Percentiles rank a stretch among this genome's conserved stretches.
These are phyloP conservation scores for Ramularia collo-cygni DNA, from an alignment of 2,329 filamentous ascomycete genomes.

Conservation along the genomic window DNA sequence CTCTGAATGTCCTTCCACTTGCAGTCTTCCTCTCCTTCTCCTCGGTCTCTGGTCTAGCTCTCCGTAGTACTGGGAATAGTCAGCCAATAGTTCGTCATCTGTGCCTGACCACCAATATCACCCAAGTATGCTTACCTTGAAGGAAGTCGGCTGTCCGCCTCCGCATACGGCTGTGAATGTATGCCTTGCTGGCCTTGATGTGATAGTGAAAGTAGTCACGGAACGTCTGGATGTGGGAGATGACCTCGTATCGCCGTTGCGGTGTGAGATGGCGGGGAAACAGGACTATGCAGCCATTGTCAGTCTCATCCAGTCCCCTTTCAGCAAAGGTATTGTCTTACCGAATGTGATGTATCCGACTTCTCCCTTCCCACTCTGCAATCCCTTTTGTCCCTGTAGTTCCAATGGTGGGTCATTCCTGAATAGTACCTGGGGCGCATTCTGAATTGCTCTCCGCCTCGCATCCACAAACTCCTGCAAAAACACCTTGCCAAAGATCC, in stretches of 20 bases:
- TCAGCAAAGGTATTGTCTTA: conserved; percentile 37
- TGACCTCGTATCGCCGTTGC: conserved; percentile 87
- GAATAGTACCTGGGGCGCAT: conserved; percentile 95
- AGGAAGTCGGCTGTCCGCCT: conserved; percentile 96
- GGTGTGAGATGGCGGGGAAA: conserved; percentile 91
- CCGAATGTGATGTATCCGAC: conserved; percentile 98
- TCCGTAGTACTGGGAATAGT: conserved; percentile 66
- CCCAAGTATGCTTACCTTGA: conserved; percentile 56
- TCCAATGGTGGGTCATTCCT: conserved; percentile 90
- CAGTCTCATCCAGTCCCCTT: no score
- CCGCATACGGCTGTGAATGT: conserved; percentile 97
- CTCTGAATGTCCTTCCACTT: conserved; percentile 83
- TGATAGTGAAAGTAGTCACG: conserved; percentile 99
- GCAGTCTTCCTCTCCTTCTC: conserved; percentile 98
- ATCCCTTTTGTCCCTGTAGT: conserved; percentile 77
- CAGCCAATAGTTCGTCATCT: conserved; percentile 29
- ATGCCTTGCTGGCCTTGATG: conserved; percentile 98
- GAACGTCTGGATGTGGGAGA: conserved; percentile 99
- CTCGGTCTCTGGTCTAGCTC: conserved; percentile 89
- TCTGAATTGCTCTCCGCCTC: conserved; percentile 88
- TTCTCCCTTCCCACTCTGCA: conserved; percentile 71
- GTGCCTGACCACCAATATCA: neutral
- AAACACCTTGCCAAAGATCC: conserved; percentile 97
- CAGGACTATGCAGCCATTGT: conserved; percentile 54
- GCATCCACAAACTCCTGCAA: conserved; percentile 98